These are phyloP conservation scores for Talaromyces amestolkiae DNA, from an alignment of 2,329 filamentous ascomycete species.

Conservation along the genomic window DNA sequence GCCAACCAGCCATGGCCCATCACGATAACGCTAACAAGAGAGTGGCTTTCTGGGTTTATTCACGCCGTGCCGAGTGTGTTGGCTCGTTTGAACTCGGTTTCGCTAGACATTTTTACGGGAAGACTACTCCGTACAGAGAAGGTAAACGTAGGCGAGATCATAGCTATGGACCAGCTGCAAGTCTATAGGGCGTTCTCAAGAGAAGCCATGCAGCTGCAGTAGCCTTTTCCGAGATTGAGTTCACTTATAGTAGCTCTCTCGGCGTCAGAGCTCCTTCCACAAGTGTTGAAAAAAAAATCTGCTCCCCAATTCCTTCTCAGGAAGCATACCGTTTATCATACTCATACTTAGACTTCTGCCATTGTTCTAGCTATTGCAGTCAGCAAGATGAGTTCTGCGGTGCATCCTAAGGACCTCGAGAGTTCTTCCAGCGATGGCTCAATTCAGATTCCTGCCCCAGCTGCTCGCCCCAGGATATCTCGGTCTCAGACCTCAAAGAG, in stretches of 20 bases:
- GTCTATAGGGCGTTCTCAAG: background rate
- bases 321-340: background rate
- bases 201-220: background rate
- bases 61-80: background rate
- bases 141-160: slow-evolving; percentile 14
- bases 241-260: background rate
- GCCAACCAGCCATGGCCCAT: background rate
- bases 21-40: background rate
- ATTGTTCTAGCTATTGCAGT: background rate
- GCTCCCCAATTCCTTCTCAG: background rate
- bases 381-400: slow-evolving; percentile 6
- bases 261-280: background rate
- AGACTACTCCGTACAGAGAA: background rate
- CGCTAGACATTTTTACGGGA: background rate
- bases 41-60: background rate
- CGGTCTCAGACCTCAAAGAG: slow-evolving; percentile 12
- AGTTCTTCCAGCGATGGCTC: slow-evolving; percentile 7
- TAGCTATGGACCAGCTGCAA: background rate
- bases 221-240: background rate
- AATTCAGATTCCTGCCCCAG: background rate
- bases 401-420: background rate
- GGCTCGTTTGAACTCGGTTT: slow-evolving; percentile 7
- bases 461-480: slow-evolving; percentile 2
- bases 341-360: background rate
- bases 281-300: background rate